These are phyloP conservation scores for Discostella pseudostelligera DNA, from an alignment of 108 stramenopile genomes.

Conservation along the genomic window DNA sequence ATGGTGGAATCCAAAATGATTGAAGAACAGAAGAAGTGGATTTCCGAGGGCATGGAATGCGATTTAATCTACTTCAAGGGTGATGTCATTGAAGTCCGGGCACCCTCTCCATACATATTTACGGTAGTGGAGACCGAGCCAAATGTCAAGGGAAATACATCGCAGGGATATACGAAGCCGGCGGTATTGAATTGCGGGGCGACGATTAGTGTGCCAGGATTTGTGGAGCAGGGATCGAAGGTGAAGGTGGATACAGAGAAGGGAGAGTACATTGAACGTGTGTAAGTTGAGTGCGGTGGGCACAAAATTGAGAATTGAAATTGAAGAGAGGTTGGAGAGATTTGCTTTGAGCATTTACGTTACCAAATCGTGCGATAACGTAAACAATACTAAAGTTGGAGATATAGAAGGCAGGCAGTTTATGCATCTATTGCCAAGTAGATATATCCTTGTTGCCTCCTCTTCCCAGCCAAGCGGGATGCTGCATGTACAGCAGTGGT, in stretches of 20 bases:
- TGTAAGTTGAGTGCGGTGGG: constrained; percentile 11
- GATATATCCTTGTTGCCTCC: too few relatives aligned
- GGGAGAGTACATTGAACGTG: constrained; percentile 68
- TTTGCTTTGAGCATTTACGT: too few relatives aligned
- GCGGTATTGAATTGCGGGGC: constrained; percentile 74
- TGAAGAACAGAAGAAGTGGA: constrained; percentile 76
- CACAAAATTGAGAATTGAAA: too few relatives aligned
- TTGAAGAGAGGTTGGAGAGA: too few relatives aligned
- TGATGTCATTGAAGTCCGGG: constrained; percentile 81
- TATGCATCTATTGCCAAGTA: too few relatives aligned
- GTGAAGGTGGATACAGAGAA: constrained; percentile 84
- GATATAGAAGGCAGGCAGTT: too few relatives aligned
- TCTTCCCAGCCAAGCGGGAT: too few relatives aligned
- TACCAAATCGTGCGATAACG: too few relatives aligned
- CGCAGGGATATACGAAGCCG: constrained; percentile 87
- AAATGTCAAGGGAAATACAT: constrained; percentile 91
- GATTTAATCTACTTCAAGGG: constrained; percentile 81
- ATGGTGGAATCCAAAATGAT: constrained; percentile 57
- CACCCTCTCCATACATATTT: constrained; percentile 69
- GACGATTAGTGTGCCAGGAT: constrained; percentile 78
- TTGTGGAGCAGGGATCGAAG: constrained; percentile 64
- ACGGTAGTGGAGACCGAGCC: constrained; percentile 88
- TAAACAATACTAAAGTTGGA: too few relatives aligned
- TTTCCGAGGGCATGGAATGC: constrained; percentile 83
- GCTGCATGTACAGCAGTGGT: too few relatives aligned